phyloP scores from a whole-genome alignment of 1,284 basidiomycete genomes.

The Pterulicium gracile region DNA sequence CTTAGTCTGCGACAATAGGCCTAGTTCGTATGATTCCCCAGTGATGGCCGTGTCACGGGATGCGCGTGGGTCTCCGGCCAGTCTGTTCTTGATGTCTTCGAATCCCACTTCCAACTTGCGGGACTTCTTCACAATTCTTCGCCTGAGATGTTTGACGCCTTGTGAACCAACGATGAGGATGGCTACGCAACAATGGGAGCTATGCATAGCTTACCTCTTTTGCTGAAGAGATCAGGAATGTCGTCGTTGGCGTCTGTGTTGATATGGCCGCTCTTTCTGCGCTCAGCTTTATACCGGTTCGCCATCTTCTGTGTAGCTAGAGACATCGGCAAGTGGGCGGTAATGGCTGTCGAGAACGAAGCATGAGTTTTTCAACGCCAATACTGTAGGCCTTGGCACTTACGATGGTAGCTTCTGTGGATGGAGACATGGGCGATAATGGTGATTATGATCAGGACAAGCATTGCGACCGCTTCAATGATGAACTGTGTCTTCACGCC shows the following conservation, averaged over 20 bases:
- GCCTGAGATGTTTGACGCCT: conserved; percentile 9
- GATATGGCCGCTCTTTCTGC: conserved; percentile 14
- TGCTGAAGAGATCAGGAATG: conserved; percentile 29
- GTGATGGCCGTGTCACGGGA: conserved; percentile 6
- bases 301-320: conserved; percentile 44
- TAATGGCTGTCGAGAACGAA: conserved; percentile 30
- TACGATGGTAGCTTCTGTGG: conserved; percentile 29
- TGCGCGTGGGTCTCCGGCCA: conserved; percentile 10
- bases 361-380: too few relatives aligned
- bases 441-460: conserved; percentile 50
- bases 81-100: conserved; percentile 17
- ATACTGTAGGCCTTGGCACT: conserved; percentile 8
- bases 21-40: conserved; percentile 1
- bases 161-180: conserved; percentile 9
- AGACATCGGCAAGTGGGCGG: conserved; percentile 47
- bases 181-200: neutral
- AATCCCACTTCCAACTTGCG: conserved; percentile 20
- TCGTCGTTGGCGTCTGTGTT: conserved; percentile 19
- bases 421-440: conserved; percentile 30
- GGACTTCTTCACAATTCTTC: conserved; percentile 16
- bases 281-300: conserved; percentile 23
- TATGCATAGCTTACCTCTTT: conserved; percentile 21
- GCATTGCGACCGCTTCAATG: conserved; percentile 48
- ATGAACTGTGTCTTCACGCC: conserved; percentile 25
- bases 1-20: neutral